Evolutionary conservation across 2,329 filamentous ascomycete species (phyloP).

Genomic region (Kalmusia sp.): DNA sequence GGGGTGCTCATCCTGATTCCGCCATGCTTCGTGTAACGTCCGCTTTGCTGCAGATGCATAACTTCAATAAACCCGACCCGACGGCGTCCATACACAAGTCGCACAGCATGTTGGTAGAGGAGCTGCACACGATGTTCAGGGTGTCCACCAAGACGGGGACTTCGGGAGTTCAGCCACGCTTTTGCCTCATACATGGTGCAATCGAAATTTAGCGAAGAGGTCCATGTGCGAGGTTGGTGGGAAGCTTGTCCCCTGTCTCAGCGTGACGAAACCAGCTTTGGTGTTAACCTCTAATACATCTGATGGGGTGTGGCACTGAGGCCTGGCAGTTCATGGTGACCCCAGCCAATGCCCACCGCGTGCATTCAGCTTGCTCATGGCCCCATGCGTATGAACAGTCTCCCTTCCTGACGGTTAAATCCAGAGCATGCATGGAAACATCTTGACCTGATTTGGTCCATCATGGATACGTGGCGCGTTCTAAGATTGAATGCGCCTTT

Average conservation of each 20-base stretch:
- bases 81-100: not conserved
- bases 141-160: no score
- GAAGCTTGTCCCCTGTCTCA: no score
- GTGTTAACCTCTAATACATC: no score
- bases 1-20: not conserved
- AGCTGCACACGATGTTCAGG: not conserved
- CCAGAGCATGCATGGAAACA: not conserved
- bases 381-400: not conserved
- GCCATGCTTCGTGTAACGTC: not conserved
- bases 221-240: no score
- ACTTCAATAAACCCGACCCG: not conserved
- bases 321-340: not conserved
- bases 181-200: no score
- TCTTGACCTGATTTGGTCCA: not conserved
- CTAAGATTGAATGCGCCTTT: not conserved
- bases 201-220: no score
- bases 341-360: not conserved
- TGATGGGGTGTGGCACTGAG: no score
- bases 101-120: not conserved
- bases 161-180: no score
- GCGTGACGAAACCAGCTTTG: no score
- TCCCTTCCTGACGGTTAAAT: slow-evolving; percentile 5
- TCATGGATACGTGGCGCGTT: slow-evolving; percentile 1
- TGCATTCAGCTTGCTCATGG: not conserved
- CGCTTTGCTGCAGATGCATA: slow-evolving; percentile 2